Conservation (phyloP, 441 rosid species). For the Rhodomyrtus psidioides region DNA sequence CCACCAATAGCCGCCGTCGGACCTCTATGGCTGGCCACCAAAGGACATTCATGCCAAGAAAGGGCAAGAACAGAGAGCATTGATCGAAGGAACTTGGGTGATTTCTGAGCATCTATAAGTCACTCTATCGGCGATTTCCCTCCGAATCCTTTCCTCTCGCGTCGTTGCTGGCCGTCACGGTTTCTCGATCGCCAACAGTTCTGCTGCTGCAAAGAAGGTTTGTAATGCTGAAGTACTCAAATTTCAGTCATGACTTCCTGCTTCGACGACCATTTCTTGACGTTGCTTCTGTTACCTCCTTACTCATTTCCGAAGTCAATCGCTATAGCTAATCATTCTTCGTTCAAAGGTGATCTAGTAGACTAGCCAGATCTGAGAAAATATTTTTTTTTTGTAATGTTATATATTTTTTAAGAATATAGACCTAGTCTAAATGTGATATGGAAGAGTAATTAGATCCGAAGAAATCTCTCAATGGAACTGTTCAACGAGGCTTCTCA, state of each 20-base stretch:
- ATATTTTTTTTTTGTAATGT: neutral
- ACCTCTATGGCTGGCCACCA: neutral
- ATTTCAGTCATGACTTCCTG: neutral
- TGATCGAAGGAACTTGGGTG: neutral
- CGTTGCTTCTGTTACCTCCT: neutral
- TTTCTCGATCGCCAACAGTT: neutral
- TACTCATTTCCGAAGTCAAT: neutral
- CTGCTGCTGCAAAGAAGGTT: fast-evolving
- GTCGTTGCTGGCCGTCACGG: neutral
- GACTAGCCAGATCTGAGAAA: too few species aligned
- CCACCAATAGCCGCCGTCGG: neutral
- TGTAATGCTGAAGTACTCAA: too few species aligned
- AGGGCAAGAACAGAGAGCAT: neutral
- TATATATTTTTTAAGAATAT: neutral
- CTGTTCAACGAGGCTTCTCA: neutral
- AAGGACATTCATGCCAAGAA: neutral
- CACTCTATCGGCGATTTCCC: neutral
- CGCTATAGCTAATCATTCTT: neutral
- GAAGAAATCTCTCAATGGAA: neutral
- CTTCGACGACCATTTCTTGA: neutral
- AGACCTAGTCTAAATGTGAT: neutral
- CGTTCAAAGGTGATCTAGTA: neutral
- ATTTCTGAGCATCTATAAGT: neutral
- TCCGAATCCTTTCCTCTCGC: neutral
- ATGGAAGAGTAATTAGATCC: fast-evolving